A percentile compares a stretch with the other conserved stretches of the same genome.
phyloP scores from a whole-genome alignment of 495 filamentous ascomycete genomes.

The Monascus purpureus region DNA sequence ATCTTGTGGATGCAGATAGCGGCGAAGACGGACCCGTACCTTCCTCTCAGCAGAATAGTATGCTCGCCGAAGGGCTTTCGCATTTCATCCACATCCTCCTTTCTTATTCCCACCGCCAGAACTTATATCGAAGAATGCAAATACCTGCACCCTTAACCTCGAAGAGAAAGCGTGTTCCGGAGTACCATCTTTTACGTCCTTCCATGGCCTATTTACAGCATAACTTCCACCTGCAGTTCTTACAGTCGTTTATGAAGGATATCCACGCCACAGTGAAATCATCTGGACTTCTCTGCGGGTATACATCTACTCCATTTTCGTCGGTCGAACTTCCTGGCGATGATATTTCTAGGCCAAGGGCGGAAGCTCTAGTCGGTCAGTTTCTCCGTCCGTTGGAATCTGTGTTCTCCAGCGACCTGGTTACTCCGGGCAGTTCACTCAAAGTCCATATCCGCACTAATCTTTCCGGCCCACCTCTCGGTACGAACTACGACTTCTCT shows the following conservation, averaged over 20 bases:
- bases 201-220: conserved; percentile 52
- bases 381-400: conserved; percentile 32
- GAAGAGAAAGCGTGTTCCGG: conserved; percentile 29
- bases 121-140: conserved; percentile 46
- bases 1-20: conserved; percentile 46
- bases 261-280: conserved; percentile 23
- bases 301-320: conserved; percentile 15
- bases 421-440: conserved; percentile 23
- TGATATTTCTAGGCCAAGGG: conserved; percentile 4
- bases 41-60: conserved; percentile 10
- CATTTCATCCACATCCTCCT: conserved; percentile 55
- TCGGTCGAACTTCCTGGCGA: conserved; percentile 8
- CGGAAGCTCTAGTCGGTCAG: conserved; percentile 25
- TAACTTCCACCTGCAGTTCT: conserved; percentile 26
- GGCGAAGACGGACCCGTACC: conserved; percentile 20
- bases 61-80: conserved; percentile 41
- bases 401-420: conserved; percentile 23
- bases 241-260: conserved; percentile 22
- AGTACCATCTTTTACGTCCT: conserved; percentile 51
- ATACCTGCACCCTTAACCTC: conserved; percentile 43
- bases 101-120: conserved; percentile 56
- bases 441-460: conserved; percentile 31
- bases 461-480: conserved; percentile 24
- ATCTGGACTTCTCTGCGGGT: conserved; percentile 25
- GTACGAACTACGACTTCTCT: conserved; percentile 34